Evolutionary conservation across 1,284 basidiomycete species (phyloP).

Genomic region (Amylostereum areolatum): DNA sequence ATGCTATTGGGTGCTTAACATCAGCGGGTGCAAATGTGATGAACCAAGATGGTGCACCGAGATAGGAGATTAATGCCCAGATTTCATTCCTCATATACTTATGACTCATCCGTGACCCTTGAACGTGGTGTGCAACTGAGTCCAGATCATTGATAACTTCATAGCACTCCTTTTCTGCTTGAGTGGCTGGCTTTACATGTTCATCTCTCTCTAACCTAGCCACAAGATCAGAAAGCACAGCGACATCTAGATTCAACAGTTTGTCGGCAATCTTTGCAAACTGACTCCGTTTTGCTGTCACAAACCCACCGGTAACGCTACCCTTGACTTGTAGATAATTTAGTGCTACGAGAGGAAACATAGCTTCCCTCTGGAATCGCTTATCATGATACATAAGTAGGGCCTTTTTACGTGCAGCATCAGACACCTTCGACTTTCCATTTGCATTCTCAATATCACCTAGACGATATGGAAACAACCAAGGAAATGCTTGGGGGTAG

Average conservation of each 20-base stretch:
- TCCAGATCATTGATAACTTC: conserved; percentile 27
- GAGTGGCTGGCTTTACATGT: conserved; percentile 18
- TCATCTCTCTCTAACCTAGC: conserved; percentile 17
- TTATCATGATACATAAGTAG: conserved; percentile 13
- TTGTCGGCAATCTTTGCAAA: background rate
- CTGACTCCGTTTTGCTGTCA: conserved; percentile 18
- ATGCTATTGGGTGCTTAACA: background rate
- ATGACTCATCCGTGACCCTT: conserved; percentile 25
- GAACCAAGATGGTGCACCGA: conserved; percentile 29
- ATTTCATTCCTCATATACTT: conserved; percentile 32
- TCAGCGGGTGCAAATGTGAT: conserved; percentile 27
- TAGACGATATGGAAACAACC: conserved; percentile 31
- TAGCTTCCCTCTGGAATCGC: background rate
- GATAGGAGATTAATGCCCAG: conserved; percentile 26
- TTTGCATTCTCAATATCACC: conserved; percentile 22
- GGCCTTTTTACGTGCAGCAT: conserved; percentile 15
- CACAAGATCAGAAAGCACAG: conserved; percentile 12
- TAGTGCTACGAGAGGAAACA: conserved; percentile 32
- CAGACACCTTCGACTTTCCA: conserved; percentile 3
- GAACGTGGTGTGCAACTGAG: conserved; percentile 23
- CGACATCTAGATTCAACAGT: background rate
- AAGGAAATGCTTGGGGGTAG: conserved; percentile 30
- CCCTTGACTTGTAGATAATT: conserved; percentile 32
- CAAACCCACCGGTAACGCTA: conserved; percentile 19
- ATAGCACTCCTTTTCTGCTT: conserved; percentile 28